Evolutionary conservation across 1,139 yeast genomes (phyloP).

Genomic region (Geotrichum phurueaensis): DNA sequence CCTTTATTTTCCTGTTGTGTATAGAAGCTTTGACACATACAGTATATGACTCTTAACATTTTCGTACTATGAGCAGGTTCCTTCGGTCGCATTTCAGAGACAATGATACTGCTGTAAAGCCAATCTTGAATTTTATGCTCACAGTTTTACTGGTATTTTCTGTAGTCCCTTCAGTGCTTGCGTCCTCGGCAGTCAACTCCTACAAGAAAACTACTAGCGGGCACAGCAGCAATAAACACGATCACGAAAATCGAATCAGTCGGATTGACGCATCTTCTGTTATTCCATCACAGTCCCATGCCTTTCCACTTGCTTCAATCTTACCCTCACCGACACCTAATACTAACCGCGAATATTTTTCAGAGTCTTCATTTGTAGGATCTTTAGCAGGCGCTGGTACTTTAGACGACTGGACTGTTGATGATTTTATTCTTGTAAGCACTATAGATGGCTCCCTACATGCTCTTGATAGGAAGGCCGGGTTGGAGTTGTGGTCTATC

Average conservation of each 20-base stretch:
- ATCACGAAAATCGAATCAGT: not conserved
- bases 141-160: not conserved
- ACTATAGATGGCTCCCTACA: constrained; percentile 87
- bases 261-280: not conserved
- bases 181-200: not conserved
- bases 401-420: constrained; percentile 51
- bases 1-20: not conserved
- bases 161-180: not conserved
- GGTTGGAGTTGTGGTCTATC: constrained; percentile 73
- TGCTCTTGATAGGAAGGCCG: constrained; percentile 72
- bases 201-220: not conserved
- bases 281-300: not conserved
- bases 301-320: not conserved
- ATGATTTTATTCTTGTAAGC: constrained; percentile 61
- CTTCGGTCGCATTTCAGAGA: not conserved
- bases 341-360: not conserved
- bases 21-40: not conserved
- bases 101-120: not conserved
- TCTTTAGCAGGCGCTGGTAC: constrained; percentile 19
- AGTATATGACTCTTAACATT: not conserved
- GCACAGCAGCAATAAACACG: not conserved
- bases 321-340: not conserved
- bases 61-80: not conserved
- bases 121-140: not conserved
- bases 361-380: constrained; percentile 3